These are phyloP conservation scores for Macaranga tanarius DNA, from an alignment of 441 rosid genomes.

Conservation along the genomic window DNA sequence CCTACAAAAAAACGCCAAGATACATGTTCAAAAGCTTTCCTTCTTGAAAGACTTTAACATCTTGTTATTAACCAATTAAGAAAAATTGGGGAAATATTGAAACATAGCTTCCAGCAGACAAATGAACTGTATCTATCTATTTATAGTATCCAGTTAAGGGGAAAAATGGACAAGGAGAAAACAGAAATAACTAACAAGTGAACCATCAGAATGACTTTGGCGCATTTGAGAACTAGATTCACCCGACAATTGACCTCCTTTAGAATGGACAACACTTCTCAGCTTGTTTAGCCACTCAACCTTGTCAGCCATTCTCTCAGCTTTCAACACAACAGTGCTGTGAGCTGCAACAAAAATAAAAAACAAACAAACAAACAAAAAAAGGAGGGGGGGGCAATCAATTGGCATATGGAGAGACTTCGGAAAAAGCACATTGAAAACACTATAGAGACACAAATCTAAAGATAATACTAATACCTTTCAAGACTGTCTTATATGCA, in stretches of 20 bases:
- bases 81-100: background rate
- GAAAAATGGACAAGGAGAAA: conserved; percentile 5
- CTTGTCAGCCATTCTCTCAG: conserved; percentile 85
- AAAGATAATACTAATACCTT: conserved; percentile 49
- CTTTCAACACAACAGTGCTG: conserved; percentile 76
- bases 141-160: background rate
- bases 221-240: conserved; percentile 61
- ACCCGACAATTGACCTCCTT: conserved; percentile 65
- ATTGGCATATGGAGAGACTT: background rate
- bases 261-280: conserved; percentile 61
- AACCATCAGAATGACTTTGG: conserved; percentile 97
- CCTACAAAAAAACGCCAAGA: conserved; percentile 41
- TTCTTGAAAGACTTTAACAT: background rate
- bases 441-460: background rate
- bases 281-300: conserved; percentile 84
- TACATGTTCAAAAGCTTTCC: background rate
- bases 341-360: conserved; percentile 79
- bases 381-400: too few species aligned
- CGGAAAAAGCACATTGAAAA: conserved; percentile 1
- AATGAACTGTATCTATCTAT: background rate
- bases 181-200: conserved; percentile 68
- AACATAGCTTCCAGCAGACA: conserved; percentile 3
- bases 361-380: too few species aligned
- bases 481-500: conserved; percentile 90
- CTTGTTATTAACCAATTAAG: background rate